Conservation (phyloP, 805 yeast genomes). For the Lipomyces spencermartinsiae region DNA sequence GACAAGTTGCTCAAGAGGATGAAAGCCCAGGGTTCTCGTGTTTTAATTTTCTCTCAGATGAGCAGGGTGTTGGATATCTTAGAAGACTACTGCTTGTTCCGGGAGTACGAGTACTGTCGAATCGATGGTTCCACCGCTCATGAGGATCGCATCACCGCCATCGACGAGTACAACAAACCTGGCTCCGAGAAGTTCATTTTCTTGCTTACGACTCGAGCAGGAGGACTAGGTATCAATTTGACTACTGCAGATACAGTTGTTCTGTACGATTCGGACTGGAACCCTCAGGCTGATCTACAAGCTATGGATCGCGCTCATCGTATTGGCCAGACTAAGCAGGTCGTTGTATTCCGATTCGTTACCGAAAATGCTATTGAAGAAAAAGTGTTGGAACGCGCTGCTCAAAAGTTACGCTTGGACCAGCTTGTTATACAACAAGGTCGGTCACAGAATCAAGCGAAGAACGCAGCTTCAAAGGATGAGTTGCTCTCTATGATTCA, state of each 20-base stretch:
- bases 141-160: slow-evolving; percentile 89
- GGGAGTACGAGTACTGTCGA: slow-evolving; percentile 86
- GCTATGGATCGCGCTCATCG: slow-evolving; percentile 99
- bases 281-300: slow-evolving; percentile 96
- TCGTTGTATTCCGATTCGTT: slow-evolving; percentile 86
- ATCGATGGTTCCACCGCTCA: slow-evolving; percentile 94
- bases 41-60: slow-evolving; percentile 92
- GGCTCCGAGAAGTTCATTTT: slow-evolving; percentile 83
- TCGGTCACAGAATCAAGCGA: slow-evolving; percentile 56
- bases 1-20: slow-evolving; percentile 80
- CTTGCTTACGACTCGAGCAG: slow-evolving; percentile 91
- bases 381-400: slow-evolving; percentile 93
- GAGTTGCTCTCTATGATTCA: slow-evolving; percentile 95
- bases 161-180: slow-evolving; percentile 88
- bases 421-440: slow-evolving; percentile 97
- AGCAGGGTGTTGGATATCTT: slow-evolving; percentile 84
- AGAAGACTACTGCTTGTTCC: slow-evolving; percentile 87
- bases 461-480: slow-evolving; percentile 59
- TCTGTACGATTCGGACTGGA: slow-evolving; percentile 94
- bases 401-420: slow-evolving; percentile 89
- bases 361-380: slow-evolving; percentile 97
- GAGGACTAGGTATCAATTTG: slow-evolving; percentile 93
- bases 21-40: slow-evolving; percentile 81
- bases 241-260: slow-evolving; percentile 92
- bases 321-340: slow-evolving; percentile 97